Conservation (phyloP, 495 filamentous ascomycete genomes). For the Trichoderma gamsii region DNA sequence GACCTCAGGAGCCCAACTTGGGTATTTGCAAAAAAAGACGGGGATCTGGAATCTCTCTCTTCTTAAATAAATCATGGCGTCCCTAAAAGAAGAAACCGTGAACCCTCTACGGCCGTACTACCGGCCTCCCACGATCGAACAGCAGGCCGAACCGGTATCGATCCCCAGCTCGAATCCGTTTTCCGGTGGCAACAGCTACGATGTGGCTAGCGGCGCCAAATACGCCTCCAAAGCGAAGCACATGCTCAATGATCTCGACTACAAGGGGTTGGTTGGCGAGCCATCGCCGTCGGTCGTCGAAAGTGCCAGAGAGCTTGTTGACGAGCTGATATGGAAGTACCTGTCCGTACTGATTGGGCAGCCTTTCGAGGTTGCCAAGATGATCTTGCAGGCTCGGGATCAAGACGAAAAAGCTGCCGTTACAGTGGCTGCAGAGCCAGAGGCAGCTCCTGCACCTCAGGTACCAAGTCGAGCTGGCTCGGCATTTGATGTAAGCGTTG, state of each 20-base stretch:
- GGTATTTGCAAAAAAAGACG: neutral
- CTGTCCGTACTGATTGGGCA: conserved; percentile 77
- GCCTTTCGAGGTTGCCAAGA: conserved; percentile 96
- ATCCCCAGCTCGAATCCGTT: conserved; percentile 42
- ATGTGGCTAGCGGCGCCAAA: conserved; percentile 29
- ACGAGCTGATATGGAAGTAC: conserved; percentile 83
- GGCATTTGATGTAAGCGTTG: conserved; percentile 7
- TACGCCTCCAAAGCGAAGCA: conserved; percentile 76
- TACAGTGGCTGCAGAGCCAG: conserved; percentile 20
- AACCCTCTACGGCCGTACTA: conserved; percentile 96
- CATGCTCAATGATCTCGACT: conserved; percentile 81
- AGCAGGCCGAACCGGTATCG: conserved; percentile 34
- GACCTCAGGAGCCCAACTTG: conserved; percentile 10
- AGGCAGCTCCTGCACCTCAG: conserved; percentile 8
- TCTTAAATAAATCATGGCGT: conserved; percentile 31
- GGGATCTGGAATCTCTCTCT: conserved; percentile 12
- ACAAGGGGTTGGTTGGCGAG: conserved; percentile 77
- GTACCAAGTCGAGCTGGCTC: conserved; percentile 11
- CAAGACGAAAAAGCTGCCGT: conserved; percentile 43
- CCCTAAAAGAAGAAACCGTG: conserved; percentile 47
- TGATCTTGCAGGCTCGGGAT: conserved; percentile 70
- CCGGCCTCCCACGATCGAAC: conserved; percentile 72
- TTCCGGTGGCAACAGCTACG: conserved; percentile 40
- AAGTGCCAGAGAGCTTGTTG: conserved; percentile 62
- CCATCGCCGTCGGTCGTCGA: conserved; percentile 66